Evolutionary conservation across 148 eudicot species (phyloP), one percentile per base, ranked within the genome.

Genomic region (Nyssa sinensis): DNA sequence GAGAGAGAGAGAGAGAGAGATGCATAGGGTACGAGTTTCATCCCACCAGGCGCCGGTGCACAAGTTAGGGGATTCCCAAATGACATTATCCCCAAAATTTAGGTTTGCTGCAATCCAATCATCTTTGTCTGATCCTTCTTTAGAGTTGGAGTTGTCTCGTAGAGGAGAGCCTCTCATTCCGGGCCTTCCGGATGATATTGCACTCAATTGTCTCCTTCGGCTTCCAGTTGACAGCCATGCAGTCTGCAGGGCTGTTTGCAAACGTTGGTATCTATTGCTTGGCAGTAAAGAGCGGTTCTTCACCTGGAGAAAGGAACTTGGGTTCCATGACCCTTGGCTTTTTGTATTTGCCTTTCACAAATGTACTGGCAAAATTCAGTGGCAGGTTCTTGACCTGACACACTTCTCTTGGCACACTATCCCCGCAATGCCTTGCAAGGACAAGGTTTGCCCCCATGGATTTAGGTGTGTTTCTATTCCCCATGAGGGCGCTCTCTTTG

Each of bases 101-200:
- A 87, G 88, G 68, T 70, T 91, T 64, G 89, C 83, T 55, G 74
- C 79, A 12, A 59, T 74, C 25, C 80, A 77, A 35, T 80, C 95
- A 30, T 66, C 78, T 61, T 71, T 85, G 31, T 66, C 76, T 37
- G 86, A 91, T 78, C 88, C 89, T 27, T 83, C 91, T 10, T 80
- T 86, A 35, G 92, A 91, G 53, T 64, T 62, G 31, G 92, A 92
- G 41, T 64, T 89, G 41, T 87, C 88, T 27, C 66, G 78, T 28
- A 79, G 67, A 24, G 90, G 92, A 17, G 90, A 88, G 65, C 86
- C 91, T 21, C 75, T 95, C 16, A 89, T 95, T 69, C 96, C 96
- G 0, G 97, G 98, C 0, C 94, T 95, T 31, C 97, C 97, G 0
- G 94, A 95, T 75, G 97, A 95, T 83, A 82, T 95, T 34, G 96